Conservation (phyloP, 306 rosid genomes). For the Castanea crenata region DNA sequence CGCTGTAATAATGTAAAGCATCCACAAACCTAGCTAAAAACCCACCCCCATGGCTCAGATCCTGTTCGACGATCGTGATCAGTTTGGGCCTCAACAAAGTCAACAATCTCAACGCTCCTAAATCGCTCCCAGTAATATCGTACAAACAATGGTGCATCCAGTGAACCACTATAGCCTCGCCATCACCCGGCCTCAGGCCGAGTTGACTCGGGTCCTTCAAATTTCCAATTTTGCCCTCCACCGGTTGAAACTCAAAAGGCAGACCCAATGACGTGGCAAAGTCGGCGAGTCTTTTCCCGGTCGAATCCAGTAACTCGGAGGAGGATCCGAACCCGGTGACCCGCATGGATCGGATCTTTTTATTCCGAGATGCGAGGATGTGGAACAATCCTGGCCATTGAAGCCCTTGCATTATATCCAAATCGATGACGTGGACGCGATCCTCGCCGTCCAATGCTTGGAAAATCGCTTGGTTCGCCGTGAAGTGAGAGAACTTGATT, state of each 20-base stretch:
- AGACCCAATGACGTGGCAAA: slow-evolving; percentile 78
- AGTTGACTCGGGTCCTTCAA: slow-evolving; percentile 68
- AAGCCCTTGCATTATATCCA: slow-evolving; percentile 98
- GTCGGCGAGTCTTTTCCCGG: slow-evolving; percentile 87
- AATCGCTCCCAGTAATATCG: slow-evolving; percentile 88
- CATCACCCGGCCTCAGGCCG: slow-evolving; percentile 56
- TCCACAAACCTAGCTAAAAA: slow-evolving; percentile 92
- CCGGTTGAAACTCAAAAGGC: slow-evolving; percentile 80
- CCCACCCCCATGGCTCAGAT: slow-evolving; percentile 82
- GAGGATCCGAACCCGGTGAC: slow-evolving; percentile 96
- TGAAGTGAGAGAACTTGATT: slow-evolving; percentile 95
- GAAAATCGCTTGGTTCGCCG: slow-evolving; percentile 95
- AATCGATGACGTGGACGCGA: slow-evolving; percentile 86
- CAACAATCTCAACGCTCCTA: slow-evolving; percentile 66
- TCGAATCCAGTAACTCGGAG: slow-evolving; percentile 71
- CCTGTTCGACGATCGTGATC: slow-evolving; percentile 85
- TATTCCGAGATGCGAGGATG: slow-evolving; percentile 83
- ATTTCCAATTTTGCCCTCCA: slow-evolving; percentile 90
- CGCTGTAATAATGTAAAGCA: slow-evolving; percentile 97
- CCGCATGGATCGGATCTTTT: slow-evolving; percentile 78
- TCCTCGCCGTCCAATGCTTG: slow-evolving; percentile 93
- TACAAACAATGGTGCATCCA: slow-evolving; percentile 99
- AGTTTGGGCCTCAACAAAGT: slow-evolving; percentile 63
- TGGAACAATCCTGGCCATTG: slow-evolving; percentile 99
- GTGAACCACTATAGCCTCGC: slow-evolving; percentile 82